Evolutionary conservation across 2,329 filamentous ascomycete genomes (phyloP), one percentile per base, ranked within the genome.

Genomic region (Anthostomella pinea): DNA sequence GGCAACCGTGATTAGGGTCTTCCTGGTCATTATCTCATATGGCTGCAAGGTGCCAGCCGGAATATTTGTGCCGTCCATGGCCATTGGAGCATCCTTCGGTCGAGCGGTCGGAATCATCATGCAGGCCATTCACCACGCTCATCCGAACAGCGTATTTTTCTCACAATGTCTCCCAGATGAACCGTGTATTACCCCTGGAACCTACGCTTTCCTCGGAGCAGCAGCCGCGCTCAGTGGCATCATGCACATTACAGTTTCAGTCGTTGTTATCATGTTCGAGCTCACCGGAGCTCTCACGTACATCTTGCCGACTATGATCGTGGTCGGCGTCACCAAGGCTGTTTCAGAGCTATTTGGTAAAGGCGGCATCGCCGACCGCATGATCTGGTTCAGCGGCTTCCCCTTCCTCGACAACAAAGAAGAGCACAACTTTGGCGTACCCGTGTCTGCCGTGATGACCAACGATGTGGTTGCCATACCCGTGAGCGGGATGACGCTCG

Each of bases 181-280:
- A 24, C 87, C 91, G 2, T 98, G 93, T 61, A 97, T 98, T 52
- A 98, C 93, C 1, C 93, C 93, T 0, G 93, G 93, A 8, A 97
- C 93, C 1, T 98, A 98, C 58, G 93, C 93, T 6, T 95, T 98
- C 51, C 73, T 98, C 0, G 93, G 93, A 26, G 93, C 93, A 5
- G 93, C 83, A 0, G 91, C 93, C 2, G 87, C 93, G 0, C 72
- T 98, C 16, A 91, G 86, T 60, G 93, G 93, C 8, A 96, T 97
- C 57, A 98, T 97, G 91, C 93, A 97, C 63, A 86, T 98, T 45
- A 96, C 91, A 0, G 82, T 98, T 11, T 94, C 90, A 0, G 89
- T 98, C 8, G 91, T 96, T 2, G 93, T 98, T 55, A 98, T 98
- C 63, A 97, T 98, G 93, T 97, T 97, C 57, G 93, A 98, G 64